phyloP scores from a whole-genome alignment of 257 asterid genomes.

The Solanum pennellii region DNA sequence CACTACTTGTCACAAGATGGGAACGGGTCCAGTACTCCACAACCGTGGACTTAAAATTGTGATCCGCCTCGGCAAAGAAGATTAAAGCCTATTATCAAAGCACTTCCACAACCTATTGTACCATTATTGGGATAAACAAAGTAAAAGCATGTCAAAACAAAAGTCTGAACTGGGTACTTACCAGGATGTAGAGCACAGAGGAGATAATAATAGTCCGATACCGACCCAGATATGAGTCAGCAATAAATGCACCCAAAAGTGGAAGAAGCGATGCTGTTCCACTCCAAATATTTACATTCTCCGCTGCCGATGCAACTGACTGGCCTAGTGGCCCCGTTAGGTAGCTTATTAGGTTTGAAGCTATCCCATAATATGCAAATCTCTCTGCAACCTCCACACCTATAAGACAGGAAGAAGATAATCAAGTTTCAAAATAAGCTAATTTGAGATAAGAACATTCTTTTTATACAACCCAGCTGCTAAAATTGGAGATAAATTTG shows the following conservation, averaged over 20 bases:
- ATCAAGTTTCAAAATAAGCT: background rate
- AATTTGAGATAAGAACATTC: background rate
- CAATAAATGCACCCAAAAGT: slow-evolving; percentile 28
- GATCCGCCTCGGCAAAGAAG: background rate
- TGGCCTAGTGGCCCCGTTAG: slow-evolving; percentile 36
- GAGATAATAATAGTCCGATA: slow-evolving; percentile 23
- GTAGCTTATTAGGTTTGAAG: slow-evolving; percentile 25
- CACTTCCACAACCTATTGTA: background rate
- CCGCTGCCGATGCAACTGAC: slow-evolving; percentile 28
- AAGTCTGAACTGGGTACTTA: slow-evolving; percentile 2
- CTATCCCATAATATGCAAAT: slow-evolving; percentile 22
- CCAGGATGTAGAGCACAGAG: slow-evolving; percentile 28
- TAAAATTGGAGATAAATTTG: background rate
- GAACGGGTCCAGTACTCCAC: background rate
- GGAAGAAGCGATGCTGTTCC: slow-evolving; percentile 25
- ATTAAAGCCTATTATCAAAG: background rate
- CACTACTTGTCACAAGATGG: background rate
- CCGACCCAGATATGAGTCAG: slow-evolving; percentile 31
- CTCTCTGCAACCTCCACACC: slow-evolving; percentile 38
- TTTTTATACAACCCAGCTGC: background rate
- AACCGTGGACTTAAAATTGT: background rate
- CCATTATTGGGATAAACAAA: background rate
- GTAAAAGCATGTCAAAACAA: background rate
- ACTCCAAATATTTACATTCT: slow-evolving; percentile 25
- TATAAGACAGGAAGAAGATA: background rate